These are phyloP conservation scores for Lagenidium sp. DNA, from an alignment of 352 stramenopile species.

Conservation along the genomic window DNA sequence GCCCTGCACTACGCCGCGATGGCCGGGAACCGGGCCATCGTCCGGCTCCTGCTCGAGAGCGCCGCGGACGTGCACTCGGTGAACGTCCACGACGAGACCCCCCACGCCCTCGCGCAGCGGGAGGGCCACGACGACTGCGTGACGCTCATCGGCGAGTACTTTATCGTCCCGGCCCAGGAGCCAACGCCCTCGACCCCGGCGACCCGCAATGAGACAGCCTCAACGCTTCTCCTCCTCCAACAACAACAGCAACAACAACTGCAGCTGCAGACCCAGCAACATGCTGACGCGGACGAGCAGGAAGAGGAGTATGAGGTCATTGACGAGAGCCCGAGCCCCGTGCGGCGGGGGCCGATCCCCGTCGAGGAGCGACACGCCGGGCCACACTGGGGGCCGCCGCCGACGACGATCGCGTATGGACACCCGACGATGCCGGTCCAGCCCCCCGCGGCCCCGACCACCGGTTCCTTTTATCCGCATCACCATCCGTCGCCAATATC, in stretches of 20 bases:
- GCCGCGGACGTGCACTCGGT: conserved; percentile 52
- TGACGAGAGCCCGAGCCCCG: conserved; percentile 15
- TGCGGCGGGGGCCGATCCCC: conserved; percentile 16
- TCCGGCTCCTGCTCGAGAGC: conserved; percentile 68
- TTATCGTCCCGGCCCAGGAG: too few species aligned
- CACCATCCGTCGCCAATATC: conserved; percentile 22
- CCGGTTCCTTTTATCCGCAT: too few species aligned
- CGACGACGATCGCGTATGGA: too few species aligned
- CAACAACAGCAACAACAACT: conserved; percentile 13
- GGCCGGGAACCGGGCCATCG: conserved; percentile 47
- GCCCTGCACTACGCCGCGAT: conserved; percentile 64
- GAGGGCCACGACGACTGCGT: conserved; percentile 38
- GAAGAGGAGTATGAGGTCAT: conserved; percentile 7
- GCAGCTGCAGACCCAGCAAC: conserved; percentile 7
- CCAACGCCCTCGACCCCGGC: conserved; percentile 7
- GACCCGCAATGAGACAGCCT: conserved; percentile 34
- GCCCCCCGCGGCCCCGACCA: too few species aligned
- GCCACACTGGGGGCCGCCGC: too few species aligned
- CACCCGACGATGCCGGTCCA: too few species aligned
- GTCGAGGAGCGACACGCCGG: too few species aligned
- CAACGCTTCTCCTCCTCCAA: conserved; percentile 23
- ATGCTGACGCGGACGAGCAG: conserved; percentile 10
- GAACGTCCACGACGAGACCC: conserved; percentile 54
- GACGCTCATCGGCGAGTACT: conserved; percentile 50
- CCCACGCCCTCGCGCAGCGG: conserved; percentile 49